Percentiles rank a stretch among this genome's conserved stretches.
phyloP scores from a whole-genome alignment of 768 basidiomycete species.

The Tylopilus subfusipes region DNA sequence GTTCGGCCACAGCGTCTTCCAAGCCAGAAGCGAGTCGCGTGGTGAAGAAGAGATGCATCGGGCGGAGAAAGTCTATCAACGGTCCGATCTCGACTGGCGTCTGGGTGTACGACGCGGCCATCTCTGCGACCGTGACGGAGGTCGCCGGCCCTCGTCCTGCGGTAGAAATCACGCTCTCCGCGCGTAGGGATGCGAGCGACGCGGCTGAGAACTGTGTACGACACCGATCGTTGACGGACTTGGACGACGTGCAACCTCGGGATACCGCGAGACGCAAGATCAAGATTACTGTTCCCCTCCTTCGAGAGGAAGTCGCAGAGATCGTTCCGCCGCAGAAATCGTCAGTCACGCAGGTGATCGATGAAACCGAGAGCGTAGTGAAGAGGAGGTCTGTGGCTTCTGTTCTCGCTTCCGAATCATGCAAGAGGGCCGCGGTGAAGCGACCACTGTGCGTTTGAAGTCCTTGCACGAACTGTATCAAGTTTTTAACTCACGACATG shows the following conservation, averaged over 20 bases:
- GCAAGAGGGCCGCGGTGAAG: constrained; percentile 12
- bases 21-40: constrained; percentile 28
- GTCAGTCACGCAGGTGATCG: not conserved
- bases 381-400: constrained; percentile 9
- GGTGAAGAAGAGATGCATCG: constrained; percentile 55
- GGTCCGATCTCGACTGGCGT: constrained; percentile 30
- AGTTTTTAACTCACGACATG: not conserved
- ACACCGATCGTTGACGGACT: constrained; percentile 22
- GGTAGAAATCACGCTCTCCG: constrained; percentile 22
- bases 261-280: constrained; percentile 11
- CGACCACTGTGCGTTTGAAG: constrained; percentile 17
- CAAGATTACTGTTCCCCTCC: constrained; percentile 20
- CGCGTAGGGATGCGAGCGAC: not conserved
- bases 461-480: not conserved
- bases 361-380: not conserved
- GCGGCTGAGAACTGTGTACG: constrained; percentile 14
- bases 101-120: constrained; percentile 53
- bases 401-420: constrained; percentile 2
- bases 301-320: not conserved
- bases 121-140: constrained; percentile 45
- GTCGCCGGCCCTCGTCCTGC: constrained; percentile 14
- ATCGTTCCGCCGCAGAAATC: not conserved
- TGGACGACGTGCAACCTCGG: constrained; percentile 15
- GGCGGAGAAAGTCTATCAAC: constrained; percentile 44
- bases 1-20: not conserved